Evolutionary conservation across 169 alveolate genomes (phyloP).

Genomic region (Cryptosporidium sp.): DNA sequence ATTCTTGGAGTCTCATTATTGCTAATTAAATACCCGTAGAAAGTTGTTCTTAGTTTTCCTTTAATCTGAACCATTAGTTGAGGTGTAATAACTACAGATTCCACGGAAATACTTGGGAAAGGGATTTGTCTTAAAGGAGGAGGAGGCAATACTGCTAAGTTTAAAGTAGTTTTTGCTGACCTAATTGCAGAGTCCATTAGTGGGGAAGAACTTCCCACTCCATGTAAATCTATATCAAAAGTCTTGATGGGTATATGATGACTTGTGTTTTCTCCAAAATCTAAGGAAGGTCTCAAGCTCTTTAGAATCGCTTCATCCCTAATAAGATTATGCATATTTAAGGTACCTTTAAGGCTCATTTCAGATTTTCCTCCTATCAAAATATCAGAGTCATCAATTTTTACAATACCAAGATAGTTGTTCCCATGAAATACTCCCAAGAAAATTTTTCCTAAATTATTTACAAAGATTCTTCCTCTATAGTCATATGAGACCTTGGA

Average conservation of each 20-base stretch:
- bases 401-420: conserved; percentile 52
- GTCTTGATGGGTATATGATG: conserved; percentile 11
- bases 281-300: conserved; percentile 51
- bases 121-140: conserved; percentile 72
- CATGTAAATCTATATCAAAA: conserved; percentile 41
- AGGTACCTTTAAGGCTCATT: conserved; percentile 32
- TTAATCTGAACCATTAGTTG: conserved; percentile 17
- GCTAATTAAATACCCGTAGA: conserved; percentile 62
- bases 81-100: conserved; percentile 29
- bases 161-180: conserved; percentile 24
- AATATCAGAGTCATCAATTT: conserved; percentile 40
- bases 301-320: conserved; percentile 32
- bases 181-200: conserved; percentile 66
- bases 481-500: conserved; percentile 46
- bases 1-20: conserved; percentile 53
- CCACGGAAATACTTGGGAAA: conserved; percentile 10
- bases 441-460: conserved; percentile 56
- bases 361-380: conserved; percentile 47
- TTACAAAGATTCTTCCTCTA: conserved; percentile 54
- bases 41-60: conserved; percentile 56
- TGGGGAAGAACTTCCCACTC: conserved; percentile 69
- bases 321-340: conserved; percentile 57
- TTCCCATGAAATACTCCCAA: conserved; percentile 38
- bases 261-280: conserved; percentile 54
- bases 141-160: conserved; percentile 59